Evolutionary conservation across 805 yeast species (phyloP), one percentile per base, ranked within the genome.

Genomic region (Saturnispora mendoncae): DNA sequence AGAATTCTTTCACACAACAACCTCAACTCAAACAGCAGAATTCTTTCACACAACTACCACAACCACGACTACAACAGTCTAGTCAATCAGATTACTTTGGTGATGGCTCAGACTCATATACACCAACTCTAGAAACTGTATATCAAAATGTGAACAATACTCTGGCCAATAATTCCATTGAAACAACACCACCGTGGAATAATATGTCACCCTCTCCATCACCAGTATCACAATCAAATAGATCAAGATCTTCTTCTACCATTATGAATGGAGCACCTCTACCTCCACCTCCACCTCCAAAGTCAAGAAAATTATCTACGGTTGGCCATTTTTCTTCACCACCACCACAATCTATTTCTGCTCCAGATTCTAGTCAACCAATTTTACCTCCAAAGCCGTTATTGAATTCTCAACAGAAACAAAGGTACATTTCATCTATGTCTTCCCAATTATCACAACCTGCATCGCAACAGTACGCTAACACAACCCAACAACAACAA

Each of bases 281-380:
- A 20, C 47, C 58, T 3, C 57, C 58, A 6, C 60, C 60, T 13
- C 60, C 58, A 6, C 60, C 59, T n/a, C 60, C 61, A 5, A 46
- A 55, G 28, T 45, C 57, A 1, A 46, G 60, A 30, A 56, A 55
- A 36, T 37, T 40, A n/a, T 54, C 60, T 2, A 47, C 54, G 4
- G 46, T 60, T 45, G 8, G 52, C 49, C 43, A 41, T 12, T 29
- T 50, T 25, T 4, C 13, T 17, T 23, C 36, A n/a, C 33, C 40
- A 28, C 29, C 40, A 7, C 37, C 36, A 7, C n/a, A 28, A 12
- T 10, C 32, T 2, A 21, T 8, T 10, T 23, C 26, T 7, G 20
- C 6, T 14, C 6, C 13, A n/a, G 38, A 15, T 5, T 23, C 10
- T 21, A 10, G 18, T 38, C 51, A 26, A 13, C 62, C 62, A 5